Base-by-base conservation (phyloP, 169 alveolate species). In the Perkinsus chesapeaki region DNA sequence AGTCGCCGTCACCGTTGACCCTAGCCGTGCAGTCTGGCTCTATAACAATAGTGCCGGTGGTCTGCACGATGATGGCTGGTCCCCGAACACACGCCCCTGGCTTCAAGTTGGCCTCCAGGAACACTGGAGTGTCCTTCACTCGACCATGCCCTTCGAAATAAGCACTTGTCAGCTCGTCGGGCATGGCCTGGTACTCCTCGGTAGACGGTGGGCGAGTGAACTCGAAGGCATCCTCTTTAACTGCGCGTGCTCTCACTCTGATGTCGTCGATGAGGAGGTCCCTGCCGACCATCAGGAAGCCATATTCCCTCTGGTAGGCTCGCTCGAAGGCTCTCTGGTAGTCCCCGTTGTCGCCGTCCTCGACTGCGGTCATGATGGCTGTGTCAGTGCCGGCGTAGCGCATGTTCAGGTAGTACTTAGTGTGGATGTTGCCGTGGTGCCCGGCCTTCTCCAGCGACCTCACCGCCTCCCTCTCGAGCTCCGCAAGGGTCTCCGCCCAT, bases 311-410 rank as follows among this genome's bases (percentile, higher is more conserved):
- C 91, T 93, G 31, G 48, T 95, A 95, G 90, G 60, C 37, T 39
- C 93, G 43, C 31, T 93, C 47, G 91, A 96, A 96, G 23, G 39
- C 91, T 27, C 38, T 0, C 3, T 39, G 47, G 92, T 92, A 93
- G 73, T 94, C 96, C 34, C 39, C 48, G 27, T n/a, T 60, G 31
- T 60, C 82, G 31, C 82, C 23, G 12, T 60, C 82, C 82, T 60
- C 82, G 1, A 60, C 60, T 23, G 39, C 91, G n/a, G 93, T 39
- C 73, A 94, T 47, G 39, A 94, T 60, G 20, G 34, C 23, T 37
- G 97, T 96, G 82, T 96, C 98, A 9, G 96, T 93, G 27, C 98
- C 98, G 38, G 95, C 92, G 92, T 96, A 96, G 93, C 97, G 94
- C 20, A 96, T 47, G 90, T 95, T 93, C 23, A 96, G 43, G 91